A percentile compares a stretch with the other conserved stretches of the same genome.
Evolutionary conservation across 352 stramenopile genomes (phyloP).

Genomic region (Phytophthora pseudosyringae): DNA sequence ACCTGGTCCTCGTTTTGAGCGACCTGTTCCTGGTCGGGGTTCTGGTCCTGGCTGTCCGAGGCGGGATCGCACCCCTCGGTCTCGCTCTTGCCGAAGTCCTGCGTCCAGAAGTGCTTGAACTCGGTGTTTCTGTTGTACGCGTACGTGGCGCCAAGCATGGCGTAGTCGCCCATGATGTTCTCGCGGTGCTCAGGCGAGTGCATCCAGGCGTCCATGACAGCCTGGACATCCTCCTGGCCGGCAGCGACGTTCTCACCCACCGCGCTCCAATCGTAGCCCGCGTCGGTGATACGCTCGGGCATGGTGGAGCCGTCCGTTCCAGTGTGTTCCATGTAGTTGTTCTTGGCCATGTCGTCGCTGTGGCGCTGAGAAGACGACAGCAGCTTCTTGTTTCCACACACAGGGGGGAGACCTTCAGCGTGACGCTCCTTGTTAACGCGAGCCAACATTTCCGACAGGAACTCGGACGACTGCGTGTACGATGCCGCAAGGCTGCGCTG

Average conservation of each 20-base stretch:
- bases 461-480: constrained; percentile 25
- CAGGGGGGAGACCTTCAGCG: constrained; percentile 27
- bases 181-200: constrained; percentile 35
- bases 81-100: no score
- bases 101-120: no score
- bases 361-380: constrained; percentile 27
- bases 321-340: constrained; percentile 56
- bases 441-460: constrained; percentile 36
- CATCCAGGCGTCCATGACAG: constrained; percentile 51
- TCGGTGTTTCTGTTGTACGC: no score
- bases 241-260: constrained; percentile 45
- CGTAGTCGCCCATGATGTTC: constrained; percentile 42
- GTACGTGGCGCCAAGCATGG: constrained; percentile 44
- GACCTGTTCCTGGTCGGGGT: constrained; percentile 2
- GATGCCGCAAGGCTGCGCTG: constrained; percentile 30
- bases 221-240: constrained; percentile 35
- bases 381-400: constrained; percentile 49
- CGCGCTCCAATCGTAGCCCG: constrained; percentile 49
- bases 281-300: constrained; percentile 38
- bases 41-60: constrained; percentile 14
- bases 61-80: constrained; percentile 36
- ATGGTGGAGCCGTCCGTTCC: constrained; percentile 49
- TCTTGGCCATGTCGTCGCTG: constrained; percentile 44
- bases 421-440: constrained; percentile 53
- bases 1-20: constrained; percentile 17